Base-by-base conservation (phyloP, 345 rosid species). In the Mangifera indica region DNA sequence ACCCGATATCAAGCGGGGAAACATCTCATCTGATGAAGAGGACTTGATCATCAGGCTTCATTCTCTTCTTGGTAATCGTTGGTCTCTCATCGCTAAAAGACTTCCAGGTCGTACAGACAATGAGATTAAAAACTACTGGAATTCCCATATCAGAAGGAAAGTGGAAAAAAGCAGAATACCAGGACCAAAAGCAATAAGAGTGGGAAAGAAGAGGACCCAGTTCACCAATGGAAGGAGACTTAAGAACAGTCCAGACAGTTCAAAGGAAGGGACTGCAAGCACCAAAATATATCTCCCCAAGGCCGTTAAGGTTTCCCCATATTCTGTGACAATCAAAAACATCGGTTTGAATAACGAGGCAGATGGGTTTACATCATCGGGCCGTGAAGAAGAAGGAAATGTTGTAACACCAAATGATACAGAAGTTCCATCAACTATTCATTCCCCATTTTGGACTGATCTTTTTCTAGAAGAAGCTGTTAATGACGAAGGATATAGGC, bases 81-180 rank as follows among this genome's bases (percentile, higher is more conserved):
- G 84, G 86, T 77, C 86, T 2, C 76, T 83, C 74, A 83, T 83
- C 7, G 85, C 83, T 0, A 80, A 78, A 14, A 61, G 87, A 55
- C 34, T 84, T 5, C 87, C 82, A 0, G 87, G 85, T 61, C 72
- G 85, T 62, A 81, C 85, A 1, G 85, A 84, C 60, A 84, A 84
- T 74, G 84, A 84, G 49, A 84, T 84, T 63, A 82, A 84, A 70
- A 84, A 84, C 75, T 67, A 81, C 6, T 84, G 87, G 85, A 84
- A 77, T 54, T 70, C 85, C 8, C 80, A 76, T 57, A 82, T 81
- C 22, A 71, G 84, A 64, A 78, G 79, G 66, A 67, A 72, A 71
- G 24, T 63, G 0, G 62, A 32, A 4, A 49, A 4, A 8, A 7
- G 42, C 2, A 5, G 21, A 7, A 18, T 37, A 5, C n/a, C 18